A percentile compares a stretch with the other conserved stretches of the same genome.
phyloP scores from a whole-genome alignment of 2,329 filamentous ascomycete species.

The Aspergillus sojae region DNA sequence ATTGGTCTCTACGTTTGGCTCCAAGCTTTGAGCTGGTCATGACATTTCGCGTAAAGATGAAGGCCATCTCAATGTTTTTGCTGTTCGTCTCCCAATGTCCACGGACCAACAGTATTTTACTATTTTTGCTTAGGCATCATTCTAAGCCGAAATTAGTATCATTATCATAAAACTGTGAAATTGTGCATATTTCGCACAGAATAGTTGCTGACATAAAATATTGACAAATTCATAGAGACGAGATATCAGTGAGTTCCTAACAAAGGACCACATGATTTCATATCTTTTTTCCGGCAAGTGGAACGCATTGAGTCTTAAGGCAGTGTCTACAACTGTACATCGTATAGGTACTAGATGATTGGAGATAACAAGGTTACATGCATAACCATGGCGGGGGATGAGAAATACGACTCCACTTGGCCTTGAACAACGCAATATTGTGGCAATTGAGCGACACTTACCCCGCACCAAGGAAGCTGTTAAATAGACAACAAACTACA shows the following conservation, averaged over 20 bases:
- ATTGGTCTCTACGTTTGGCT: constrained; percentile 36
- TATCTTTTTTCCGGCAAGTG: background rate
- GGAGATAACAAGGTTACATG: background rate
- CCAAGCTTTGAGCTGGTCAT: background rate
- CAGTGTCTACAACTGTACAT: background rate
- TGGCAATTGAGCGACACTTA: background rate
- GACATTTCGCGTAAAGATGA: no score
- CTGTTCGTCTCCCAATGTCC: no score
- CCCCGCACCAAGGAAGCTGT: no score
- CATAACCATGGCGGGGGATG: background rate
- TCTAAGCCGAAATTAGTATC: background rate
- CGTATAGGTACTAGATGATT: background rate
- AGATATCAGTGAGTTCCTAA: no score
- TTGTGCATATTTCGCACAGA: no score
- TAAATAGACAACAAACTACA: no score
- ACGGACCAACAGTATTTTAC: no score
- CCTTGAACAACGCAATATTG: background rate
- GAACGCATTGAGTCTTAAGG: background rate
- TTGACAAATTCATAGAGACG: no score
- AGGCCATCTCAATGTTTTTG: no score
- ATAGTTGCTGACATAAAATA: no score
- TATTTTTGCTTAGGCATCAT: no score
- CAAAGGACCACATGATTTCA: no score
- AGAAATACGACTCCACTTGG: background rate
- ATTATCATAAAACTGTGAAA: fast-evolving